These are phyloP conservation scores for Candida koratica DNA, from an alignment of 805 yeast genomes.

Conservation along the genomic window DNA sequence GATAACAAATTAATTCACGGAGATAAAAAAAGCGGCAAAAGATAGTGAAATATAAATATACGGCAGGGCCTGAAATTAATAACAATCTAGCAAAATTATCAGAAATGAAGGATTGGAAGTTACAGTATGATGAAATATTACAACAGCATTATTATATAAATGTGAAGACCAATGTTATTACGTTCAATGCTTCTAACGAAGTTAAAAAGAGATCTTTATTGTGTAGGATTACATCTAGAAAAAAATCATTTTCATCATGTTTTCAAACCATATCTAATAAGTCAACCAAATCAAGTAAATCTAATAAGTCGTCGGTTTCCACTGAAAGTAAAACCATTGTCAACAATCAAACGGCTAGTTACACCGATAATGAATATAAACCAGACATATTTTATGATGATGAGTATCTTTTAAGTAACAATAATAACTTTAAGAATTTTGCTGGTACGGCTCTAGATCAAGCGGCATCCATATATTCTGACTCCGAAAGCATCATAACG, in stretches of 20 bases:
- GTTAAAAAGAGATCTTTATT: slow-evolving; percentile 22
- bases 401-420: slow-evolving; percentile 24
- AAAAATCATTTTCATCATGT: slow-evolving; percentile 4
- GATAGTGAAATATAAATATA: slow-evolving; percentile 3
- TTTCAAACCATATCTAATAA: slow-evolving; percentile 6
- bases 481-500: slow-evolving; percentile 21
- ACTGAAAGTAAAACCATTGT: neutral
- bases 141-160: slow-evolving; percentile 42
- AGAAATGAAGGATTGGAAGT: slow-evolving; percentile 18
- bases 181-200: slow-evolving; percentile 46
- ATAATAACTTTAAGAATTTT: slow-evolving; percentile 21
- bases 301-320: neutral
- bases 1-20: neutral
- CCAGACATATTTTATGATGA: slow-evolving; percentile 20
- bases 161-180: slow-evolving; percentile 27
- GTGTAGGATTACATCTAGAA: slow-evolving; percentile 10
- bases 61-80: neutral
- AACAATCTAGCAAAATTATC: no score
- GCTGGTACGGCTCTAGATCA: slow-evolving; percentile 20
- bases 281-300: slow-evolving; percentile 3
- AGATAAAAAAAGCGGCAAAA: neutral
- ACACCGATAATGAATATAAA: neutral
- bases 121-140: slow-evolving; percentile 33
- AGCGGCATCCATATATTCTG: slow-evolving; percentile 19
- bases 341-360: neutral